Evolutionary conservation across 805 yeast genomes (phyloP).

Genomic region (Saccharomycopsis sp.): DNA sequence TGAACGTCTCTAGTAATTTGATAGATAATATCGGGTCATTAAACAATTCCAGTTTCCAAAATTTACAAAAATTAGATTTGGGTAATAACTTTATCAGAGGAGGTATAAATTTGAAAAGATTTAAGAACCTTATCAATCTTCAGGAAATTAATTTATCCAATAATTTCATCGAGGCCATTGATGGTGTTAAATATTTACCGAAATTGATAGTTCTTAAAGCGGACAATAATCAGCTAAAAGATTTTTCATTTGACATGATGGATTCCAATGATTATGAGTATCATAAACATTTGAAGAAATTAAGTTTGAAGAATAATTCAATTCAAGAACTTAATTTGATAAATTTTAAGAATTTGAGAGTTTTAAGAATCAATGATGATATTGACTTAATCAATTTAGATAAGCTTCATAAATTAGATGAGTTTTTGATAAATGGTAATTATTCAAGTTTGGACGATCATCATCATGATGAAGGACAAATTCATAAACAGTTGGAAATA

Average conservation of each 20-base stretch:
- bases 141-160: constrained; percentile 26
- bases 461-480: not conserved
- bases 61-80: constrained; percentile 26
- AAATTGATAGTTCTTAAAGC: constrained; percentile 29
- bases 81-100: constrained; percentile 17
- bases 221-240: constrained; percentile 12
- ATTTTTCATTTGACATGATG: constrained; percentile 9
- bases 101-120: constrained; percentile 32
- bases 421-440: constrained; percentile 15
- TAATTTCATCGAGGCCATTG: constrained; percentile 31
- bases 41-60: constrained; percentile 26
- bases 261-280: constrained; percentile 10
- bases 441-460: not conserved
- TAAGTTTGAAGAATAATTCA: constrained; percentile 17
- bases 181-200: constrained; percentile 29
- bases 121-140: constrained; percentile 24
- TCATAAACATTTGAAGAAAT: constrained; percentile 15
- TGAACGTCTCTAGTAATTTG: constrained; percentile 23
- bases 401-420: constrained; percentile 15
- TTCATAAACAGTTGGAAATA: constrained; percentile 1
- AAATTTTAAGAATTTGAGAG: constrained; percentile 18
- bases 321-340: constrained; percentile 7
- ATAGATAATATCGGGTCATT: constrained; percentile 29
- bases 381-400: constrained; percentile 8
- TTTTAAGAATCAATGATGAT: constrained; percentile 37